phyloP scores from a whole-genome alignment of 2,329 filamentous ascomycete species.

The Trichoderma sp. region DNA sequence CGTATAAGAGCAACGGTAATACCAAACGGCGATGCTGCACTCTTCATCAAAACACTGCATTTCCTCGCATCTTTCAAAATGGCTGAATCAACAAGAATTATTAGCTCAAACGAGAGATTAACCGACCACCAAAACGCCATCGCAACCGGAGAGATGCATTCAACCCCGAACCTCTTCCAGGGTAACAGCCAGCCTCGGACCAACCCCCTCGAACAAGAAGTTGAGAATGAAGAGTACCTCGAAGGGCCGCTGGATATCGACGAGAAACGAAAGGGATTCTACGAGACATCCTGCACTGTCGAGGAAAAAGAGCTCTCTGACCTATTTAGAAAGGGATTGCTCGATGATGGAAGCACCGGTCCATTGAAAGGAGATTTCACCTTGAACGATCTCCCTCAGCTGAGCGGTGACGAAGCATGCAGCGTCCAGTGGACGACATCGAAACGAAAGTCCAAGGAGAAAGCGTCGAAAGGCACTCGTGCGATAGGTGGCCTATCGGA shows the following conservation, averaged over 20 bases:
- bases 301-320: slow-evolving; percentile 20
- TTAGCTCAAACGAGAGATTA: neutral
- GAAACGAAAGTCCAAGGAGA: slow-evolving; percentile 2
- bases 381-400: slow-evolving; percentile 11
- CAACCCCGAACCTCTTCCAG: neutral
- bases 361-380: slow-evolving; percentile 10
- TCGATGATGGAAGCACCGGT: slow-evolving; percentile 7
- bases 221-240: neutral
- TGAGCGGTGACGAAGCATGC: slow-evolving; percentile 12
- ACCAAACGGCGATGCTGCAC: neutral
- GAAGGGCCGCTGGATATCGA: neutral
- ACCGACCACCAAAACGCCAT: neutral
- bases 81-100: neutral
- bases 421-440: slow-evolving; percentile 7
- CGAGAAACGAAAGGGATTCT: neutral
- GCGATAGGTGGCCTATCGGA: neutral
- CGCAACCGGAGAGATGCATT: neutral
- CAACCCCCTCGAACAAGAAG: neutral
- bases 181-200: neutral
- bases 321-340: slow-evolving; percentile 10
- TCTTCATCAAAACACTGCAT: neutral
- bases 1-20: neutral
- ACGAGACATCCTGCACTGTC: slow-evolving; percentile 3
- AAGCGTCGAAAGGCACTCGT: neutral
- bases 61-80: neutral